A percentile compares a stretch with the other conserved stretches of the same genome.
Conservation (phyloP, 108 stramenopile genomes). For the Schizochytrium sp. region DNA sequence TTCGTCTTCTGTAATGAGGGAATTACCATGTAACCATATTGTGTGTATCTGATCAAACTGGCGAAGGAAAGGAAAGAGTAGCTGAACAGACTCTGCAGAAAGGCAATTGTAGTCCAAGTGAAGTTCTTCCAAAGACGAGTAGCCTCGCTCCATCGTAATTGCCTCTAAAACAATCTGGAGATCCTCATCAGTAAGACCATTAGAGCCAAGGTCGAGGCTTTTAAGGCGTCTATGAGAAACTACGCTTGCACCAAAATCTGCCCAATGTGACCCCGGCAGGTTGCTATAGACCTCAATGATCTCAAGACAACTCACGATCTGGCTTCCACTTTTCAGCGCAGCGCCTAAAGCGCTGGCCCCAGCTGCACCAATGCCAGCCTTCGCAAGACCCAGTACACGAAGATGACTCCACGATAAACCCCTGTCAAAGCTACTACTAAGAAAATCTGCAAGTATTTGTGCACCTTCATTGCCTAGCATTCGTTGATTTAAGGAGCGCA, state of each 20-base stretch:
- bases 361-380: background rate
- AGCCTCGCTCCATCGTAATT: background rate
- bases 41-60: background rate
- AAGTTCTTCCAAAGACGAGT: background rate
- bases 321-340: background rate
- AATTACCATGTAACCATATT: constrained; percentile 25
- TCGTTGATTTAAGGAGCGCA: no score
- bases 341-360: constrained; percentile 23
- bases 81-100: background rate
- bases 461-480: no score
- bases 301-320: background rate
- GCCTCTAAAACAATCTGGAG: background rate
- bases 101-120: constrained; percentile 39
- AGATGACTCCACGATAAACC: background rate
- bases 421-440: no score
- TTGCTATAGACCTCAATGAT: constrained; percentile 56
- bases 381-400: constrained; percentile 3
- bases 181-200: background rate
- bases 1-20: background rate
- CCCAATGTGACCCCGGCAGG: constrained; percentile 17
- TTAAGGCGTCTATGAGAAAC: background rate
- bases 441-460: no score
- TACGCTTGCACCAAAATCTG: background rate
- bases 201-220: constrained; percentile 11
- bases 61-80: background rate